Conservation (phyloP, 2,329 filamentous ascomycete genomes). For the Fusarium dimerum region DNA sequence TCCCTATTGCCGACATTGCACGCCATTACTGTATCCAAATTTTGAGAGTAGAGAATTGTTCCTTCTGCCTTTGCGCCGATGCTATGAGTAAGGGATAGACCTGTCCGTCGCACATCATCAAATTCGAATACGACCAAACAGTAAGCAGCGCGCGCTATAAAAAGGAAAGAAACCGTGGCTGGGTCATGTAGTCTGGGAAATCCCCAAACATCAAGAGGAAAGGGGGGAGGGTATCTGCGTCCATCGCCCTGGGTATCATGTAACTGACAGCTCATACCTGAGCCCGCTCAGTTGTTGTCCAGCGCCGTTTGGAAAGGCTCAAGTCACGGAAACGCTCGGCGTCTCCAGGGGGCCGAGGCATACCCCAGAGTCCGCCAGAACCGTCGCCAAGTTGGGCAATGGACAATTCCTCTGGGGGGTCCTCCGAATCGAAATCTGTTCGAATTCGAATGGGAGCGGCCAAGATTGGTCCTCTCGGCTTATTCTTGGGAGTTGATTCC, state of each 20-base stretch:
- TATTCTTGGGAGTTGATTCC: conserved; percentile 19
- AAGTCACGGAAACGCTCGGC: conserved; percentile 49
- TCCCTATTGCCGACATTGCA: too few relatives aligned
- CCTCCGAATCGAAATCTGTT: conserved; percentile 33
- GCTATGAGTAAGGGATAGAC: conserved; percentile 27
- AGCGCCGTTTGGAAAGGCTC: conserved; percentile 51
- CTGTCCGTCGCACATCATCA: conserved; percentile 17
- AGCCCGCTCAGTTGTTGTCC: conserved; percentile 55
- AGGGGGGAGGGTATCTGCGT: conserved; percentile 1
- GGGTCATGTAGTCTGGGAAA: too few relatives aligned
- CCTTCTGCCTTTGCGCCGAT: conserved; percentile 25
- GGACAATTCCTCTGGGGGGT: conserved; percentile 33
- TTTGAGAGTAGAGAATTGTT: conserved; percentile 11
- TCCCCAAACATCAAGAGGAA: conserved; percentile 3
- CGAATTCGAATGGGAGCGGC: conserved; percentile 39
- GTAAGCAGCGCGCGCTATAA: conserved; percentile 26
- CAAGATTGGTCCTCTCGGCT: conserved; percentile 31
- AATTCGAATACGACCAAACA: conserved; percentile 12
- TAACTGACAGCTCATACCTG: conserved; percentile 7
- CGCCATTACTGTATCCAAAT: background rate
- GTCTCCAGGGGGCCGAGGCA: conserved; percentile 45
- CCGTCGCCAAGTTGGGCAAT: conserved; percentile 40
- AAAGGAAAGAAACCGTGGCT: conserved; percentile 13
- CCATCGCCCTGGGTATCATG: conserved; percentile 3
- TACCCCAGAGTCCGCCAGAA: conserved; percentile 46